Evolutionary conservation across 805 yeast species (phyloP), one percentile per base, ranked within the genome.

Genomic region (Pichia gijzeniarum): DNA sequence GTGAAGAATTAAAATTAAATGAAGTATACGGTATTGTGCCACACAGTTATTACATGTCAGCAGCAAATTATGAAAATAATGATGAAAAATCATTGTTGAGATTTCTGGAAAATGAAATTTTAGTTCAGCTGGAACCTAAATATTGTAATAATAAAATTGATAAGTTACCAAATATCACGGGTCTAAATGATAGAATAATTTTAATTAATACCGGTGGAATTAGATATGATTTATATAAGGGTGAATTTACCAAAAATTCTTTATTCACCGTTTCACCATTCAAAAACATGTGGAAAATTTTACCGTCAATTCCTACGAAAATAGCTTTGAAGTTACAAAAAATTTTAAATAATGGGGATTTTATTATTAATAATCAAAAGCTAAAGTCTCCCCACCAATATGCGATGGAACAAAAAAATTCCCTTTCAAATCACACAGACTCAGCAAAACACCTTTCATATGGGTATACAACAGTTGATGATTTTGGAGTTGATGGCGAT

Each of bases 181-280:
- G 50, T 53, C 56, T 53, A 60, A 65, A 68, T 42, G 57, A 66
- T 1, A 68, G 87, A 44, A 67, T 80, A 25, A 74, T 88, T 21
- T 65, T 85, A 38, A 77, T 86, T 48, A 91, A 91, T 60, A 84
- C 96, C 0, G 97, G 97, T 1, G 82, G 95, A 4, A 75, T 90
- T 3, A 74, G 97, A 44, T 91, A 86, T 58, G 96, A 90, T 62
- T 64, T 90, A 38, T 84, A 83, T 65, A 76, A 80, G 58, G 98
- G 97, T 0, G 80, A 83, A 1, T 90, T 82, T 60, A 89, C 95
- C 0, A 67, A 68, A 37, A 95, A 89, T 61, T 72, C 91, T 0
- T 84, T 84, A 53, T 91, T 72, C 58, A 85, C 84, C 37, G 85
- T 91, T 1, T 80, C 95, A 0, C 97, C 98, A 0, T 90, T 88